Base-by-base conservation (phyloP, 805 yeast genomes). In the Cyberlindnera subsufficiens region DNA sequence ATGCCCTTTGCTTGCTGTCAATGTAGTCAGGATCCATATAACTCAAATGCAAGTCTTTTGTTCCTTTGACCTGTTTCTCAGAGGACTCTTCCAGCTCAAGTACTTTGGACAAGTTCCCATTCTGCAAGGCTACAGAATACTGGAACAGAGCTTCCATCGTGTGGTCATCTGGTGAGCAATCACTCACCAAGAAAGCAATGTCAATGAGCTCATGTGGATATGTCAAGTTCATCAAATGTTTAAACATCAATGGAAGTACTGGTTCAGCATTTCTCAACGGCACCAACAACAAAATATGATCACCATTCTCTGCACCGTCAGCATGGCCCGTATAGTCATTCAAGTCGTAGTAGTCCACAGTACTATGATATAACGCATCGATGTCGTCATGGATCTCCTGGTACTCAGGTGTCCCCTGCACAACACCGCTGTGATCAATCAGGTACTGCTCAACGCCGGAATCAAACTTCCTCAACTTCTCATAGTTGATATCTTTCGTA, bases 201-300 rank as follows among this genome's bases (percentile, higher is more conserved):
- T 87, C 96, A 42, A 87, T 82, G 49, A 86, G 65, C 19, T 76
- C 72, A 59, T 88, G 96, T 42, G 86, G 88, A 59, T 87, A 87
- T 1, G 95, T 86, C 63, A 87, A 67, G 61, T 87, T 86, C 91
- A 84, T 85, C 63, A 87, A 66, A 63, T 87, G 86, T 55, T 82
- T 81, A 66, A 88, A 86, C 72, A 89, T 87, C 69, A 86, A 69
- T 11, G 93, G 89, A 47, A 87, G 65, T 17, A 85, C 90, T 25
- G 74, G 69, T 53, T 77, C 84, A 0, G 96, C 95, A 55, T 87
- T 82, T 62, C 95, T 70, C 47, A 87, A 65, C 9, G 96, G 96
- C 56, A 87, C 74, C 47, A 82, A 70, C 40, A 88, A 64, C 43
- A 87, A 65, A 13, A 87, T 78, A 38, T 79, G 75, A 49, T 87